Base-by-base conservation (phyloP, 768 basidiomycete species). In the Scleroderma citrinum region DNA sequence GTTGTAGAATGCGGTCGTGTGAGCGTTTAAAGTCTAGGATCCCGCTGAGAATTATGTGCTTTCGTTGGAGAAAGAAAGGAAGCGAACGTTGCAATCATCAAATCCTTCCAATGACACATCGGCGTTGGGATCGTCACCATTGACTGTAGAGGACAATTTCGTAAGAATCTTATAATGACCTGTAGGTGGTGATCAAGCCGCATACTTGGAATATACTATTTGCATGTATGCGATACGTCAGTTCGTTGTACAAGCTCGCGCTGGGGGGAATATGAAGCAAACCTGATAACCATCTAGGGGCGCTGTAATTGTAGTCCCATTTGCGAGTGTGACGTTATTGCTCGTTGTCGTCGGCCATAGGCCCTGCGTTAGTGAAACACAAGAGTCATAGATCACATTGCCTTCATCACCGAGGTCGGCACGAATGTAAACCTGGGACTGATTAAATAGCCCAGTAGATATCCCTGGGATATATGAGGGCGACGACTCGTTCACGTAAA, bases 351-450 rank as follows among this genome's bases (percentile, higher is more conserved):
- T 64, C 2, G 85, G 86, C 68, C 76, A 83, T 38, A 89, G 60
- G 12, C 86, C 87, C 61, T 89, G 87, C 10, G 83, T 64, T 44
- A 88, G 64, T 0, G 87, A 83, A 21, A 77, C 67, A 10, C 85
- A 81, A 5, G 83, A 82, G 56, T 86, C 79, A 52, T 73, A 73
- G 37, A 83, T 81, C n/a, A 84, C 81, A 31, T 73, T 77, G 16
- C 75, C 77, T 65, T 89, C 86, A 16, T 79, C 84, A 6, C 83
- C 83, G 23, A 76, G 78, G 62, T 88, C 85, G 1, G 87, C 85
- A 16, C 75, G 76, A 44, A 81, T 73, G 30, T 61, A 59, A 50
- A 77, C 67, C 57, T 76, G 70, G 45, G 58, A 61, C 42, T 66
- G 63, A 37, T 71, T 51, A 58, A 72, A 69, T 37, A 71, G 57